Evolutionary conservation across 1,284 basidiomycete species (phyloP).

Genomic region (Fomes fomentarius): DNA sequence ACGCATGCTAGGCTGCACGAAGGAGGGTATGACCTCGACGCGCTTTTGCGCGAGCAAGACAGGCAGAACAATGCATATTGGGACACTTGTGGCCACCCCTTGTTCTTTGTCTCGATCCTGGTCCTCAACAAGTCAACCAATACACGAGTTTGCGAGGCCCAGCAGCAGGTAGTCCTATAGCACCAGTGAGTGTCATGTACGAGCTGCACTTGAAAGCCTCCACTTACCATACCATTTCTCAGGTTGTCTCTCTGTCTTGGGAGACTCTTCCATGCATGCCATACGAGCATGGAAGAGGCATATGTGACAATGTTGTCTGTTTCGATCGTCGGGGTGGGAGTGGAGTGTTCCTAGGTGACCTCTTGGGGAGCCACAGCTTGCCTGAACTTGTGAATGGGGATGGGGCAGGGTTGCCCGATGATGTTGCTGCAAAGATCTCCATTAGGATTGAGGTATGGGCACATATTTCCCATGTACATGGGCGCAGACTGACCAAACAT

Average conservation of each 20-base stretch:
- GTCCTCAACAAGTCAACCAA: not conserved
- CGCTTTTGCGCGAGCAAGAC: too few relatives aligned
- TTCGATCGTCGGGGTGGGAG: not conserved
- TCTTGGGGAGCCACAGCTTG: not conserved
- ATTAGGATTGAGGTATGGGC: not conserved
- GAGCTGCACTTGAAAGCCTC: too few relatives aligned
- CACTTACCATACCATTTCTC: too few relatives aligned
- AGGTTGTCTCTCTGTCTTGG: not conserved
- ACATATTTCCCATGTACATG: not conserved
- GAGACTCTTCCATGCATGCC: not conserved
- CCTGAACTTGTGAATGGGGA: not conserved
- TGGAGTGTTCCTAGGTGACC: not conserved
- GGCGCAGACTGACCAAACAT: not conserved
- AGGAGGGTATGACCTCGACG: too few relatives aligned
- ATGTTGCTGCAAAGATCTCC: slow-evolving; percentile 4
- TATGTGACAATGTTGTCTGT: not conserved
- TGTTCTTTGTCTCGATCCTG: too few relatives aligned
- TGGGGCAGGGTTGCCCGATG: not conserved
- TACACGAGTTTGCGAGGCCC: not conserved
- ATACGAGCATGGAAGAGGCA: not conserved
- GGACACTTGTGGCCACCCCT: too few relatives aligned
- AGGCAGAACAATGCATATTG: too few relatives aligned
- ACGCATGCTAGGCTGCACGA: too few relatives aligned
- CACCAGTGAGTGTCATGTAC: too few relatives aligned
- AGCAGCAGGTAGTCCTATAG: not conserved